Evolutionary conservation across 2,329 filamentous ascomycete genomes (phyloP), one percentile per base, ranked within the genome.

Genomic region (Claviceps sp.): DNA sequence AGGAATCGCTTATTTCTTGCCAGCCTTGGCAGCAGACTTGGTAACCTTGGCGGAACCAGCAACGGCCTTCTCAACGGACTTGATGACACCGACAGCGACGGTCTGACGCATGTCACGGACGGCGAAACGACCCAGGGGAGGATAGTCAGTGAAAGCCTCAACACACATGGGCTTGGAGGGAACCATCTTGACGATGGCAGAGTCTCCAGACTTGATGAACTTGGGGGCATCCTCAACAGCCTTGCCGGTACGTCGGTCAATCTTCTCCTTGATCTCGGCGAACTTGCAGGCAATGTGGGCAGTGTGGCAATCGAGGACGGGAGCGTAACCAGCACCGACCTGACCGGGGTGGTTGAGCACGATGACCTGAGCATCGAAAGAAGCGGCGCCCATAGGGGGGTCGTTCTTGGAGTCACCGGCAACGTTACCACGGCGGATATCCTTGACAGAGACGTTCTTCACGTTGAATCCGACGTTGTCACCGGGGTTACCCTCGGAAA

Each of bases 381-480:
- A 90, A 68, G 91, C 89, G 69, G 82, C 83, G 68, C 80, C 93
- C 71, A 77, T 72, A 61, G 93, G 88, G 67, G 93, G 93, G 80
- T 98, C 93, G 82, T 95, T 94, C 90, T 98, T 98, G 83, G 88
- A 91, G 88, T 98, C 93, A 88, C 89, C 88, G 68, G 87, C 87
- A 67, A 98, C 93, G 85, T 98, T 97, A 71, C 93, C 93, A 95
- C 93, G 93, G 78, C 93, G 93, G 71, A 98, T 95, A 75, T 98
- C 93, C 90, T 98, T 98, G 79, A 98, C 93, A 76, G 93, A 97
- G 69, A 98, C 93, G 93, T 98, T 98, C 90, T 98, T 98, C 79
- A 98, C 91, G 88, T 98, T 98, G 90, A 98, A 98, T 68, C 93
- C 93, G 74, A 98, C 93, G 82, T 98, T 98, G 88, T 98, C 93